A percentile compares a stretch with the other conserved stretches of the same genome.
These are phyloP conservation scores for Mycosphaerella sp. DNA, from an alignment of 2,329 filamentous ascomycete species.

Conservation along the genomic window DNA sequence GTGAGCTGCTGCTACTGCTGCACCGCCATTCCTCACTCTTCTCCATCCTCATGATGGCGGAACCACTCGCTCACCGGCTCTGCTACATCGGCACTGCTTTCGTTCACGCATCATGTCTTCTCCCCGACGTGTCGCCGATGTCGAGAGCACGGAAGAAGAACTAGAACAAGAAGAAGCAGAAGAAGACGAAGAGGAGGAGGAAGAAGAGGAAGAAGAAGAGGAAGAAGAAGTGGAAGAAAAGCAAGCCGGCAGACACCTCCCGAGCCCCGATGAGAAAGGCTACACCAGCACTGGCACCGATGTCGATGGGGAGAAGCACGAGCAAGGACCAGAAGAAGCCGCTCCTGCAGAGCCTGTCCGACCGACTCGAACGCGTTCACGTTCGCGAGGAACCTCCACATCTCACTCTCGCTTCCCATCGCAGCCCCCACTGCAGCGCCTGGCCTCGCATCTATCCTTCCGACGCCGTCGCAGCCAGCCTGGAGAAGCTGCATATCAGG, in stretches of 20 bases:
- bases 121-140: no score
- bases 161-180: no score
- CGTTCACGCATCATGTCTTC: no score
- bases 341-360: no score
- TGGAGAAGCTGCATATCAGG: conserved; percentile 21
- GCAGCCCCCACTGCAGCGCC: background rate
- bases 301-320: conserved; percentile 16
- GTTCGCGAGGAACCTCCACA: background rate
- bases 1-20: no score
- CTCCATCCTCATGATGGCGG: no score
- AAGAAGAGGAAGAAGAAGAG: no score
- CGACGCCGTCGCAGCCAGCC: conserved; percentile 8
- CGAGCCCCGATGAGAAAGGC: background rate
- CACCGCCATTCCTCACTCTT: no score
- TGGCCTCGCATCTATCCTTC: conserved; percentile 4
- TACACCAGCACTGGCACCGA: background rate
- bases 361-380: background rate
- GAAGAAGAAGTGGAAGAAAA: background rate
- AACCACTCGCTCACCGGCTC: no score
- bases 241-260: background rate
- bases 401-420: background rate
- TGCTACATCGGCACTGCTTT: no score
- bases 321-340: background rate
- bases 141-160: conserved; percentile 5
- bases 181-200: no score